Percentiles rank a stretch among this genome's conserved stretches.
phyloP scores from a whole-genome alignment of 176 grass and related monocot species.

The Chloris gayana region DNA sequence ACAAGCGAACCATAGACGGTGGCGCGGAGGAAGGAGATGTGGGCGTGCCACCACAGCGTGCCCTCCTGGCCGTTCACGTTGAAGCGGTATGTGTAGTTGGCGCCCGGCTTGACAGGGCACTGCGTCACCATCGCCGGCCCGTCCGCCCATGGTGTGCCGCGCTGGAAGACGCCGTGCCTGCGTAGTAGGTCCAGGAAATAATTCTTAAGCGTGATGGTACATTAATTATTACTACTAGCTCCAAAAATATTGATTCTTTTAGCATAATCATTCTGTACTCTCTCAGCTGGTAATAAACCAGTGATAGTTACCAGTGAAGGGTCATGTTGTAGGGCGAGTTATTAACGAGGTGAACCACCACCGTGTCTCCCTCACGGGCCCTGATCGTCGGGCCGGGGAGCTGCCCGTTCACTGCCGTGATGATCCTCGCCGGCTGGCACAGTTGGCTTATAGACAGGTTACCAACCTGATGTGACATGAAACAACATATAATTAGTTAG shows the following conservation, averaged over 20 bases:
- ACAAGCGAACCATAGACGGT: conserved; percentile 59
- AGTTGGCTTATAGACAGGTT: conserved; percentile 60
- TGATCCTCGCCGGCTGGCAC: conserved; percentile 37
- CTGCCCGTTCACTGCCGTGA: conserved; percentile 66
- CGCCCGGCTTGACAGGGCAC: conserved; percentile 51
- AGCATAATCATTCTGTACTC: no score
- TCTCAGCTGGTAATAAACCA: no score
- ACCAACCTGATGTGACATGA: conserved; percentile 29
- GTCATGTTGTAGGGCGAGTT: conserved; percentile 59
- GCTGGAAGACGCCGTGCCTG: conserved; percentile 68
- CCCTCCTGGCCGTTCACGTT: conserved; percentile 55
- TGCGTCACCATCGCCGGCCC: conserved; percentile 73
- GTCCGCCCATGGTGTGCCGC: conserved; percentile 60
- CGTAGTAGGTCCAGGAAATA: not conserved
- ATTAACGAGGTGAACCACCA: conserved; percentile 59
- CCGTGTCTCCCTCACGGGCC: conserved; percentile 52
- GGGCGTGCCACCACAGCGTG: conserved; percentile 89
- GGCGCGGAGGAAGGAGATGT: conserved; percentile 57
- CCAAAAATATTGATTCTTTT: not conserved
- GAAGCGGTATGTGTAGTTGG: conserved; percentile 49
- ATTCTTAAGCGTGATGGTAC: not conserved
- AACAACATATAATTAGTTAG: no score
- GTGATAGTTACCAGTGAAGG: conserved; percentile 50
- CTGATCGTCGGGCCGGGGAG: conserved; percentile 60
- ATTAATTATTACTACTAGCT: not conserved